Conservation (phyloP, 2,329 filamentous ascomycete species). For the Pseudogymnoascus sp. region DNA sequence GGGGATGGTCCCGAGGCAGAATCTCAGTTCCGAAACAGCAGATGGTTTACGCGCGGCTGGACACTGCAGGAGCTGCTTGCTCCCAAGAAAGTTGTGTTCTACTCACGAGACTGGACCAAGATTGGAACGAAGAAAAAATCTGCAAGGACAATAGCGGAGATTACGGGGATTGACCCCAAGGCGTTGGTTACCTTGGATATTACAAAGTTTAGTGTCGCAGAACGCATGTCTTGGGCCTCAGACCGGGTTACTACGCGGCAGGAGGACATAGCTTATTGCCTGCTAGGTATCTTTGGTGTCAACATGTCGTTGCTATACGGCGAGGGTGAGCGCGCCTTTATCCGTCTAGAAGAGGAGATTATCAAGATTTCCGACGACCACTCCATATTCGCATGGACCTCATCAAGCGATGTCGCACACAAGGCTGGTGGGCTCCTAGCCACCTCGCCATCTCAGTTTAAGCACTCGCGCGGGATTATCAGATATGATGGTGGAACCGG, state of each 20-base stretch:
- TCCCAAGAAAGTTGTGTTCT: conserved; percentile 1
- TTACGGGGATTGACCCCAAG: too few relatives aligned
- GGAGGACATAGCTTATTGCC: conserved; percentile 38
- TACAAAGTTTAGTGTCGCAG: too few relatives aligned
- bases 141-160: conserved; percentile 17
- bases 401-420: neutral
- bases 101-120: too few relatives aligned
- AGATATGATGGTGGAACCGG: neutral
- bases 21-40: too few relatives aligned
- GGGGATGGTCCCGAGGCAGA: too few relatives aligned
- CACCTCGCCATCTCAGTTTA: neutral
- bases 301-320: conserved; percentile 38
- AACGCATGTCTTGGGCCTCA: conserved; percentile 33
- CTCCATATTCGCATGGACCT: neutral
- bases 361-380: conserved; percentile 16
- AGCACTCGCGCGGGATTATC: neutral
- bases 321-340: conserved; percentile 27
- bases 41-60: conserved; percentile 10
- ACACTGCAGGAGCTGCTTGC: conserved; percentile 15
- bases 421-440: neutral
- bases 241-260: conserved; percentile 26
- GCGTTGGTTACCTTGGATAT: too few relatives aligned
- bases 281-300: conserved; percentile 36
- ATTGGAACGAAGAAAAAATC: too few relatives aligned
- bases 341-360: conserved; percentile 30